Evolutionary conservation across 805 yeast species (phyloP).

Genomic region (Cyberlindnera euphorbiiphila): DNA sequence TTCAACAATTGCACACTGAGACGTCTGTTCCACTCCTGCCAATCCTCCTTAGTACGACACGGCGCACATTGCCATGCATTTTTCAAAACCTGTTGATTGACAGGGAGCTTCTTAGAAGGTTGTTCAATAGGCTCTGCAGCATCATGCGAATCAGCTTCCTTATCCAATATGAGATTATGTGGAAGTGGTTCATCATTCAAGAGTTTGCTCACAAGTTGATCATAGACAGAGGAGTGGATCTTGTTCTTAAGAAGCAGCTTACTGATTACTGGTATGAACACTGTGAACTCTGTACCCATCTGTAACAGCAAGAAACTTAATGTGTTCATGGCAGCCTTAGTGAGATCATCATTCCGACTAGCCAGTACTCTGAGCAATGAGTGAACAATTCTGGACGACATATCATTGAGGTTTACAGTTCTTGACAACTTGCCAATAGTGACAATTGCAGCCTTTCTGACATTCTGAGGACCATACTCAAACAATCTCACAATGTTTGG

Average conservation of each 20-base stretch:
- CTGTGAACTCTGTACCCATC: slow-evolving; percentile 77
- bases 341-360: slow-evolving; percentile 52
- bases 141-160: slow-evolving; percentile 41
- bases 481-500: slow-evolving; percentile 81
- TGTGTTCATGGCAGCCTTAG: slow-evolving; percentile 68
- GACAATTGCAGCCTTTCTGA: slow-evolving; percentile 72
- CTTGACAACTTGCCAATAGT: slow-evolving; percentile 80
- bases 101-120: slow-evolving; percentile 70
- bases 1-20: slow-evolving; percentile 80
- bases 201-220: slow-evolving; percentile 73
- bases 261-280: slow-evolving; percentile 80
- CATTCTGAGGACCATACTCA: slow-evolving; percentile 57
- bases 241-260: slow-evolving; percentile 58
- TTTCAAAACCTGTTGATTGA: slow-evolving; percentile 59
- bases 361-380: slow-evolving; percentile 71
- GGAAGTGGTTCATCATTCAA: slow-evolving; percentile 86
- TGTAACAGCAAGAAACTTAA: slow-evolving; percentile 74
- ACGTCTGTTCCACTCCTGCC: slow-evolving; percentile 96
- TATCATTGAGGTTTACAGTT: slow-evolving; percentile 69
- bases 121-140: slow-evolving; percentile 53
- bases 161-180: slow-evolving; percentile 64
- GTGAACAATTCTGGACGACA: slow-evolving; percentile 88
- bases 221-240: slow-evolving; percentile 71
- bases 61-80: slow-evolving; percentile 91
- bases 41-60: slow-evolving; percentile 86